A percentile compares a stretch with the other conserved stretches of the same genome.
phyloP scores from a whole-genome alignment of 1,139 yeast species.

The Suhomyces atakaporum region DNA sequence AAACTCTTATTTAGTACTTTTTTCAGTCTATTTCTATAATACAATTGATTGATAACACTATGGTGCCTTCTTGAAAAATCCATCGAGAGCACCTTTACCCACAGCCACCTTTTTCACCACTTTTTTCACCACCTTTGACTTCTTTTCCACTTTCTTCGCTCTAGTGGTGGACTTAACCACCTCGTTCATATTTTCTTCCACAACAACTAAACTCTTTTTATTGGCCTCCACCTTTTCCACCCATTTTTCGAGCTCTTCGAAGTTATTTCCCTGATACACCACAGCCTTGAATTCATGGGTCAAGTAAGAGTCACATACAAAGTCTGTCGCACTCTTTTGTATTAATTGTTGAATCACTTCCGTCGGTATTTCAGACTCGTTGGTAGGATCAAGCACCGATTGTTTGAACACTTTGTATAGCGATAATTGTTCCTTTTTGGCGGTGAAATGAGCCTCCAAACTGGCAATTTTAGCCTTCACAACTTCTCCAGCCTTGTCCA shows the following conservation, averaged over 20 bases:
- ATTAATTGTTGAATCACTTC: conserved; percentile 29
- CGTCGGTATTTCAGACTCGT: conserved; percentile 25
- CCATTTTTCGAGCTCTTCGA: conserved; percentile 33
- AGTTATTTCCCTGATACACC: conserved; percentile 18
- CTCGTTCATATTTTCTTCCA: conserved; percentile 38
- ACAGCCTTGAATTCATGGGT: conserved; percentile 19
- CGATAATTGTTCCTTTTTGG: conserved; percentile 13
- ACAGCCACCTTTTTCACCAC: conserved; percentile 44
- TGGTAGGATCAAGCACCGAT: conserved; percentile 25
- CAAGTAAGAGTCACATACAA: conserved; percentile 32
- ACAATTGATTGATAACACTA: conserved; percentile 4
- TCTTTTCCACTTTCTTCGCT: conserved; percentile 18
- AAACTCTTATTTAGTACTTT: no score
- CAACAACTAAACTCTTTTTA: conserved; percentile 32
- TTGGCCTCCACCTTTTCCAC: conserved; percentile 26
- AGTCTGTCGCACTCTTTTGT: conserved; percentile 29
- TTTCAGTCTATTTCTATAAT: neutral
- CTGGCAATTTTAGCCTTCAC: conserved; percentile 32
- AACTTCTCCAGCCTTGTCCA: conserved; percentile 31
- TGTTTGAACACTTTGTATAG: conserved; percentile 18
- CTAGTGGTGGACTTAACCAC: conserved; percentile 22
- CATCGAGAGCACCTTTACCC: conserved; percentile 64
- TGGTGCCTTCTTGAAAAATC: conserved; percentile 52
- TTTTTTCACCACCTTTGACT: conserved; percentile 22
- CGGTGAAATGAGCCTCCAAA: conserved; percentile 28